Conservation (phyloP, 2,329 filamentous ascomycete genomes). For the Aureobasidium sp. region DNA sequence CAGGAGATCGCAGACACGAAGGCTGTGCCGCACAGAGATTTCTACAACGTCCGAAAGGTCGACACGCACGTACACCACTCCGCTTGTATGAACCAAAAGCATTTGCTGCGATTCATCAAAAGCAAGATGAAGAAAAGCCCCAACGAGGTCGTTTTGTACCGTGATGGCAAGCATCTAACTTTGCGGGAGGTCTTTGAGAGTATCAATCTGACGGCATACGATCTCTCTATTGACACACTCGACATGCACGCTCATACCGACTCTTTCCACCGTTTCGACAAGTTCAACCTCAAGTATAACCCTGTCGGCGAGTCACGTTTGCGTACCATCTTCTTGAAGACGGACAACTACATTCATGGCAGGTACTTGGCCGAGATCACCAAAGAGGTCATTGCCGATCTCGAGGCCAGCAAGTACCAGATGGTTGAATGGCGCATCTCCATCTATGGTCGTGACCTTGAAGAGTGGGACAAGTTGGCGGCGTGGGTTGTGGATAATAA, state of each 20-base stretch:
- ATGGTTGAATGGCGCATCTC: slow-evolving; percentile 99
- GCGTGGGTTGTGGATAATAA: slow-evolving; percentile 98
- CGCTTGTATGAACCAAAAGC: slow-evolving; percentile 99
- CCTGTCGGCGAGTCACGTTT: slow-evolving; percentile 91
- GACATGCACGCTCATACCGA: slow-evolving; percentile 99
- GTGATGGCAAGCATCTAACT: slow-evolving; percentile 88
- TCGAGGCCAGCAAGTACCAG: slow-evolving; percentile 98
- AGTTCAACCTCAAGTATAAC: slow-evolving; percentile 99
- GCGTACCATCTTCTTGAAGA: slow-evolving; percentile 97
- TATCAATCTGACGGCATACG: slow-evolving; percentile 95
- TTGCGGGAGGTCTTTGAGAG: slow-evolving; percentile 91
- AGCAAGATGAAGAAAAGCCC: slow-evolving; percentile 99
- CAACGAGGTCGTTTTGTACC: slow-evolving; percentile 84
- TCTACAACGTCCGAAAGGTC: slow-evolving; percentile 98
- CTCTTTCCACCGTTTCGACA: slow-evolving; percentile 97
- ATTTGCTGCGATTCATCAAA: slow-evolving; percentile 96
- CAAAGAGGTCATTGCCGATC: slow-evolving; percentile 92
- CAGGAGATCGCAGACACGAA: slow-evolving; percentile 98
- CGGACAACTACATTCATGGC: slow-evolving; percentile 94
- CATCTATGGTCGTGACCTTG: slow-evolving; percentile 83
- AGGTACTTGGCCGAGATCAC: slow-evolving; percentile 96
- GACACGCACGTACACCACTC: slow-evolving; percentile 99
- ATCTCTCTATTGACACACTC: slow-evolving; percentile 93
- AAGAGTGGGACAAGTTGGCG: slow-evolving; percentile 97
- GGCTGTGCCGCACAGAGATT: slow-evolving; percentile 93